Evolutionary conservation across 1,284 basidiomycete species (phyloP), one percentile per base, ranked within the genome.

Genomic region (Schizophyllum amplum): DNA sequence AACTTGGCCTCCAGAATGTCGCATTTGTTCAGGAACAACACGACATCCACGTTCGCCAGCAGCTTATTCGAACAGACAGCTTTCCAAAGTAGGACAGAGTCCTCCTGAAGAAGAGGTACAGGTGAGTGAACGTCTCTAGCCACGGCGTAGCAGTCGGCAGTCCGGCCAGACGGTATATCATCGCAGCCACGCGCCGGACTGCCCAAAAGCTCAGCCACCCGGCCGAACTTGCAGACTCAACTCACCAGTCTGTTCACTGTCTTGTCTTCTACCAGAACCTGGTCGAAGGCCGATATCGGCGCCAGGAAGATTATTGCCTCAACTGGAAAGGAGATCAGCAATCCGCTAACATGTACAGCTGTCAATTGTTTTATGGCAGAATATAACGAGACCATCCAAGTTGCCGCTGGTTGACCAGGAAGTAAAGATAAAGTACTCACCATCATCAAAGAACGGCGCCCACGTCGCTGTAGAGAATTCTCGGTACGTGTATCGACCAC

Each of bases 221-320:
- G 33, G 33, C 33, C 7, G 33, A 42, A 9, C 13, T 42, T 9
- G 17, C 13, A 42, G 13, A 17, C 11, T 13, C 51, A 4, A 71
- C 81, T 56, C 57, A 84, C 86, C 55, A 88, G 72, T 55, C 87
- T 80, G 65, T 90, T 90, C 5, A 90, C 82, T 55, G 76, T 78
- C 57, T 76, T 73, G 63, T 89, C 87, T 69, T 90, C 87, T 21
- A 79, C 70, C 6, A 90, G 75, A 4, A 84, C 84, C 66, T 90
- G 87, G 69, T 90, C 87, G 63, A 90, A 90, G 11, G 81, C 84
- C 24, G 84, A 86, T 71, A 90, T 89, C 15, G 87, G 88, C 20
- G 86, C 88, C 15, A 90, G 80, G 69, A 90, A 90, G 60, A 90
- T 88, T 64, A 90, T 90, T 2, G 87, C 86, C 61, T 86, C 82